Percentiles rank a stretch among this genome's conserved stretches.
These are phyloP conservation scores for Parathielavia hyrcaniae DNA, from an alignment of 495 filamentous ascomycete genomes.

Conservation along the genomic window DNA sequence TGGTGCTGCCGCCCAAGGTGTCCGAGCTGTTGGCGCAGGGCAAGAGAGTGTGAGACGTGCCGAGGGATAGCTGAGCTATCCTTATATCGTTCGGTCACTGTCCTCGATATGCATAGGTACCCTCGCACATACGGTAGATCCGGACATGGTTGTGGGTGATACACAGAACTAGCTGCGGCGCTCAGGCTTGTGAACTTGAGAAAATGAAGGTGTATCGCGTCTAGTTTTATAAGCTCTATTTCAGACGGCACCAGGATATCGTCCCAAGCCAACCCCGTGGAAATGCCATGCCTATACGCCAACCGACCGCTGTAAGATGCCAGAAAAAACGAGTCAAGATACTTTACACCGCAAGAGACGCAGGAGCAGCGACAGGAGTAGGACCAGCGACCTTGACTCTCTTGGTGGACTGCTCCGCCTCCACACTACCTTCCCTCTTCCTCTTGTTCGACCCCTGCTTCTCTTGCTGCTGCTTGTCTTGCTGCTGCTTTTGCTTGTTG, in stretches of 20 bases:
- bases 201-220: background rate
- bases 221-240: background rate
- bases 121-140: too few relatives aligned
- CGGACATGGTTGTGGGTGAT: too few relatives aligned
- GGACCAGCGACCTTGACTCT: background rate
- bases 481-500: constrained; percentile 6
- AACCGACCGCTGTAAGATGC: background rate
- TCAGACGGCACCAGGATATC: constrained; percentile 11
- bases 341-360: constrained; percentile 7
- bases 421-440: constrained; percentile 16
- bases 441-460: constrained; percentile 20
- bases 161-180: too few relatives aligned
- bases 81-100: background rate
- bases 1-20: constrained; percentile 91
- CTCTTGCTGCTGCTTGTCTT: background rate
- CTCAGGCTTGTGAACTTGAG: background rate
- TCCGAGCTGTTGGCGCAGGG: constrained; percentile 49
- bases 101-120: background rate
- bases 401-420: constrained; percentile 5
- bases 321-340: constrained; percentile 1
- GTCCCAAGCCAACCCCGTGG: background rate
- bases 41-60: constrained; percentile 41
- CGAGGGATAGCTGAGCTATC: background rate
- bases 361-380: background rate
- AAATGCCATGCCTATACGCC: constrained; percentile 9